These are phyloP conservation scores for Xylariaceae sp. DNA, from an alignment of 2,329 filamentous ascomycete species.

Conservation along the genomic window DNA sequence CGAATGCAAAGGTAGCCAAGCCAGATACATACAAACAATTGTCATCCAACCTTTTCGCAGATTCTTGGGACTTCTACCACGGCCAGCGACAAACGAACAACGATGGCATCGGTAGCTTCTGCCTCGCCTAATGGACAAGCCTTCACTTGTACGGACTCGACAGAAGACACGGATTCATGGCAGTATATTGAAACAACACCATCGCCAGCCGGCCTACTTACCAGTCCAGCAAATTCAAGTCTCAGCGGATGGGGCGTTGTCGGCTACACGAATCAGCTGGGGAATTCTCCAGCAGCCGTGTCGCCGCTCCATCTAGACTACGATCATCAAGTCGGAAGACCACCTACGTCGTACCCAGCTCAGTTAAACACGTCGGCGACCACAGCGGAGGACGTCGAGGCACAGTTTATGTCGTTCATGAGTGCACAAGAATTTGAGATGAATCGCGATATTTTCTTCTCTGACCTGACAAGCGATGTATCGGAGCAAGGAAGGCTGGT, in stretches of 20 bases:
- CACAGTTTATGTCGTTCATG: slow-evolving; percentile 8
- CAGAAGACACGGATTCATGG: slow-evolving; percentile 33
- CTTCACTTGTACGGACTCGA: slow-evolving; percentile 27
- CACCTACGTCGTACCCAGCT: slow-evolving; percentile 32
- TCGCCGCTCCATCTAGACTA: slow-evolving; percentile 43
- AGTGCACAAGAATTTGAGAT: slow-evolving; percentile 34
- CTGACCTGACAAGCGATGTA: slow-evolving; percentile 31
- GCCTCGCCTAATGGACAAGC: slow-evolving; percentile 27
- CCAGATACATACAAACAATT: too few relatives aligned
- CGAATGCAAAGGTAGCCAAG: too few relatives aligned
- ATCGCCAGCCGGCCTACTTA: slow-evolving; percentile 39
- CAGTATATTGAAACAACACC: slow-evolving; percentile 31
- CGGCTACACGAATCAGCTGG: slow-evolving; percentile 33
- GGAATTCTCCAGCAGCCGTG: slow-evolving; percentile 33
- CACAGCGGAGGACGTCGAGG: slow-evolving; percentile 22
- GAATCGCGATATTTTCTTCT: slow-evolving; percentile 38
- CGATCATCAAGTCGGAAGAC: slow-evolving; percentile 31
- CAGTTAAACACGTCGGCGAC: slow-evolving; percentile 27
- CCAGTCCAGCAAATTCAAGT: slow-evolving; percentile 49
- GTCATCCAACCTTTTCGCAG: neutral
- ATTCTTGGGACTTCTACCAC: too few relatives aligned
- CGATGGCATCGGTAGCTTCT: slow-evolving; percentile 32
- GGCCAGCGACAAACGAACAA: neutral
- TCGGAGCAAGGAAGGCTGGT: too few relatives aligned
- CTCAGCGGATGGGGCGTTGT: slow-evolving; percentile 49